Conservation (phyloP, 164 flowering plant species). For the Pachysandra terminalis region DNA sequence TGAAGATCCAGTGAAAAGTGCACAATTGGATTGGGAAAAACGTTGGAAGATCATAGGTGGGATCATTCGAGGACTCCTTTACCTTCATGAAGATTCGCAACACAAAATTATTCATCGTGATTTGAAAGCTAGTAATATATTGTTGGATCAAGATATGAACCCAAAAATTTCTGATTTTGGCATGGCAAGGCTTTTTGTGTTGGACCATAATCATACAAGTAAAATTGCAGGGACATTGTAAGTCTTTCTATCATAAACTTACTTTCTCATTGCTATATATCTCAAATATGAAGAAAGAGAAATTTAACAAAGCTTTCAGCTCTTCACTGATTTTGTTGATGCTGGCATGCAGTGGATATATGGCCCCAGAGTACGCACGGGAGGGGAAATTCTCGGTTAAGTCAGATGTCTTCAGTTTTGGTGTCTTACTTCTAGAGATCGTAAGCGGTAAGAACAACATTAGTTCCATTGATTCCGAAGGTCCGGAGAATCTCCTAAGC, state of each 20-base stretch:
- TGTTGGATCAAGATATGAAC: constrained; percentile 32
- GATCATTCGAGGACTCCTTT: constrained; percentile 29
- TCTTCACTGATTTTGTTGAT: not conserved
- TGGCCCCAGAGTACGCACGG: constrained; percentile 27
- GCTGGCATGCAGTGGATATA: constrained; percentile 24
- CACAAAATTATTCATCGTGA: constrained; percentile 37
- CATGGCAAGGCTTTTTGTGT: constrained; percentile 30
- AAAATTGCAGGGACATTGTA: constrained; percentile 30
- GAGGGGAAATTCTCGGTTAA: constrained; percentile 27
- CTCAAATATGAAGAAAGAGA: not conserved
- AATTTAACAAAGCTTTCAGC: not conserved
- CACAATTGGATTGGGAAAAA: constrained; percentile 25
- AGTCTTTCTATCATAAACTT: not conserved
- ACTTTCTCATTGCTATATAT: not conserved
- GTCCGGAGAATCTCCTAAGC: constrained; percentile 1
- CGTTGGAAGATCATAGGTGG: constrained; percentile 30
- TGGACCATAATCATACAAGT: constrained; percentile 21
- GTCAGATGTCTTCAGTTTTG: constrained; percentile 32
- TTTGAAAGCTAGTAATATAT: constrained; percentile 35
- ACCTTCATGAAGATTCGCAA: constrained; percentile 41
- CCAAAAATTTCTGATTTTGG: constrained; percentile 48
- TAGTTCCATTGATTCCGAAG: not conserved
- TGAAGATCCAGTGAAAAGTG: constrained; percentile 20
- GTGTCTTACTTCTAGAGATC: constrained; percentile 15
- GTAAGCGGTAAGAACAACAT: constrained; percentile 16